Evolutionary conservation across 768 basidiomycete genomes (phyloP).

Genomic region (Boletus subcaerulescens): DNA sequence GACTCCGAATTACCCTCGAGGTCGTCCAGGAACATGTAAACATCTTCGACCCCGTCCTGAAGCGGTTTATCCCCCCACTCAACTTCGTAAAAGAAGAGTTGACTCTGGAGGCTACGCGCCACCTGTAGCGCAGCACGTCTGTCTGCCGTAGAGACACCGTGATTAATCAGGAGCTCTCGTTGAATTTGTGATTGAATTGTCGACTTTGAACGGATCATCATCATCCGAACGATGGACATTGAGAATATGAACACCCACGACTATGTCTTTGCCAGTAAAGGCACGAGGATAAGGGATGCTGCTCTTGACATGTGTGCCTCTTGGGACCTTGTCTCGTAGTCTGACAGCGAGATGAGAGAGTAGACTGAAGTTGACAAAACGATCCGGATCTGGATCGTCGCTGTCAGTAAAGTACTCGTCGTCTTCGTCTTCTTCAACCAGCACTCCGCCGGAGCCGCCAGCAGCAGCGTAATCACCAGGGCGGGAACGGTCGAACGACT

Average conservation of each 20-base stretch:
- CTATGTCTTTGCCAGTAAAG: conserved; percentile 93
- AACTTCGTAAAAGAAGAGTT: conserved; percentile 95
- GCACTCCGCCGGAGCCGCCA: conserved; percentile 16
- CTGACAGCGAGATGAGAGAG: conserved; percentile 88
- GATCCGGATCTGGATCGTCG: conserved; percentile 64
- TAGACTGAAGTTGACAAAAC: conserved; percentile 86
- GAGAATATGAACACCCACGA: conserved; percentile 52
- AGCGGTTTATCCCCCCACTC: conserved; percentile 86
- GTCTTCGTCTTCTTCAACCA: conserved; percentile 29
- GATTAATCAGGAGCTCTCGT: conserved; percentile 73
- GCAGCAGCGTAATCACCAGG: conserved; percentile 18
- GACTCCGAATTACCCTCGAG: conserved; percentile 61
- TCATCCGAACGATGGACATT: background rate
- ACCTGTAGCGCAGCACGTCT: conserved; percentile 82
- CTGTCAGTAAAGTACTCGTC: conserved; percentile 38
- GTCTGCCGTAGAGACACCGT: conserved; percentile 72
- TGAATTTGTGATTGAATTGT: conserved; percentile 87
- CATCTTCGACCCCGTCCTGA: conserved; percentile 87
- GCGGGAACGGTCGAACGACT: conserved; percentile 26
- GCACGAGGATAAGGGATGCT: conserved; percentile 87
- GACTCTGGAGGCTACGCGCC: conserved; percentile 85
- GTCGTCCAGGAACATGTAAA: conserved; percentile 91
- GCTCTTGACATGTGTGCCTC: conserved; percentile 86
- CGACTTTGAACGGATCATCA: conserved; percentile 48
- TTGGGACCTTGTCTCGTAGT: conserved; percentile 84